These are phyloP conservation scores for Trypanosoma mega DNA, from an alignment of 208 protist species.

Conservation along the genomic window DNA sequence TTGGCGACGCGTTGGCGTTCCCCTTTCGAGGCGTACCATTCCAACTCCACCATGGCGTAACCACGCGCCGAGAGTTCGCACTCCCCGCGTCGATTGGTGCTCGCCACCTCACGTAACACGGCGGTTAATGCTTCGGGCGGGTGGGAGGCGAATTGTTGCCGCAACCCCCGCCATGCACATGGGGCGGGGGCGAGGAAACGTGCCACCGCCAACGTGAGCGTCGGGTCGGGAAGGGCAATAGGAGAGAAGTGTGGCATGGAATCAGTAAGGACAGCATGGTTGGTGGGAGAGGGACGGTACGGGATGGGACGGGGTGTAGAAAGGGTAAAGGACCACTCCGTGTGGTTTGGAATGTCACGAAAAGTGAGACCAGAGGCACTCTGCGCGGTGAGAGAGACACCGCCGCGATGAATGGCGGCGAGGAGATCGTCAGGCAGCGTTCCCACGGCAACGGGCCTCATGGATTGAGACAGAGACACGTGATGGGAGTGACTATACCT, in stretches of 20 bases:
- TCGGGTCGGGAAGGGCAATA: constrained; percentile 7
- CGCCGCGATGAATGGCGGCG: constrained; percentile 24
- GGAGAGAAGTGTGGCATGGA: not conserved
- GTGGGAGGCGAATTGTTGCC: not conserved
- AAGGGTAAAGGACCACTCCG: not conserved
- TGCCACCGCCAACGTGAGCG: constrained; percentile 20
- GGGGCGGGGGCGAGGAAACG: constrained; percentile 26
- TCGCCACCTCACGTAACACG: constrained; percentile 17
- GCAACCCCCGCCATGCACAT: constrained; percentile 10
- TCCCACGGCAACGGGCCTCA: constrained; percentile 20
- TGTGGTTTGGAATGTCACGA: not conserved
- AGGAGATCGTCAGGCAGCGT: constrained; percentile 30
- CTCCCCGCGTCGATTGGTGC: constrained; percentile 24
- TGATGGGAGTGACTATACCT: too few species aligned
- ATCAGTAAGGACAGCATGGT: not conserved
- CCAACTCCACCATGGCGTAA: constrained; percentile 50
- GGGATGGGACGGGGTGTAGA: not conserved
- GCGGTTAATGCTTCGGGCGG: constrained; percentile 7
- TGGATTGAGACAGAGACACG: too few species aligned
- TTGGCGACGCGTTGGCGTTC: constrained; percentile 49
- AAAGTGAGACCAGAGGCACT: constrained; percentile 9
- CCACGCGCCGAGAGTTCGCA: constrained; percentile 45
- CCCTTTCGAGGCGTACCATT: constrained; percentile 40
- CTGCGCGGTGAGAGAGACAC: constrained; percentile 1
- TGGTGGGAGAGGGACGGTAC: not conserved